Base-by-base conservation (phyloP, 2,329 filamentous ascomycete genomes). In the Cordyceps militaris region DNA sequence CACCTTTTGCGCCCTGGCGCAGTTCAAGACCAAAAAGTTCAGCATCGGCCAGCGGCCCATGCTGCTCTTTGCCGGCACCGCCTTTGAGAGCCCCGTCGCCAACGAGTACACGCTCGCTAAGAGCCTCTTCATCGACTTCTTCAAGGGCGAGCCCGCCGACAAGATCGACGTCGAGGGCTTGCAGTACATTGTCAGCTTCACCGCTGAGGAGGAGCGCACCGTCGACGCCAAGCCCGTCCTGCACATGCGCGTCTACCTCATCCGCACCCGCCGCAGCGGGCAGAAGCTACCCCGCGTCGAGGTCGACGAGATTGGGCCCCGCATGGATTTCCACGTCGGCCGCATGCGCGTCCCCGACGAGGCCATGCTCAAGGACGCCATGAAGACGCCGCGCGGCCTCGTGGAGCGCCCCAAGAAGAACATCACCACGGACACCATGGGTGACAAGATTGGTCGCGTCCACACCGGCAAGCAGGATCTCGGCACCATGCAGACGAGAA, bases 361-460 rank as follows among this genome's bases (percentile, higher is more conserved):
- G 66, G 82, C 81, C 13, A 82, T 89, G 74, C 82, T 88, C 80
- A 97, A 96, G 82, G 89, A 93, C 74, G 91, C 93, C 19, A 81
- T 97, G 82, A 90, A 87, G 82, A 91, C 87, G 77, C 82, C 90
- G 52, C 92, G 87, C 79, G 84, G 83, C 40, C 75, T 73, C 40
- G 86, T 89, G 75, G 87, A 89, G 76, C 79, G 81, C 74, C 87
- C 87, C 61, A 97, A 96, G 87, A 99, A 99, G 87, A 99, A 99
- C 73, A 87, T 99, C 66, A 83, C 85, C 56, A 95, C 89, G 58
- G 92, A 97, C 71, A 74, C 86, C 44, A 91, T 99, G 76, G 94
- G 94, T 70, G 94, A 99, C 75, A 97, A 97, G 86, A 81, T 97
- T 63, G 94, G 93, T 62, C 86, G 91, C 65, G 88, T 99, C 62